These are phyloP conservation scores for Moricandia arvensis DNA, from an alignment of 345 rosid genomes.

Conservation along the genomic window DNA sequence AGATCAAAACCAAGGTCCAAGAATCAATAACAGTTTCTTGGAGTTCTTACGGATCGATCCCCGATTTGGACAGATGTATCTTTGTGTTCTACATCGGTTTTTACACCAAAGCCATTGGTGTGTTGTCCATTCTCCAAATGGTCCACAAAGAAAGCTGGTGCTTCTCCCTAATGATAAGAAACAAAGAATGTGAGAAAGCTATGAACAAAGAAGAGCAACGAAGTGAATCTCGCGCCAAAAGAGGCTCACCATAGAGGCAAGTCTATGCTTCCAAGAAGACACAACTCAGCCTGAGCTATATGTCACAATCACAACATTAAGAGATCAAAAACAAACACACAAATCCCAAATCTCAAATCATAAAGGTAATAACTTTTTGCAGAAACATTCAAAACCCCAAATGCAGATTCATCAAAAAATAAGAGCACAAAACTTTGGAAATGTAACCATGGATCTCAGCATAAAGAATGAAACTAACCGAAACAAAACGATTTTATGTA, in stretches of 20 bases:
- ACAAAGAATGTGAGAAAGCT: constrained; percentile 22
- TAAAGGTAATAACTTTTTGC: constrained; percentile 7
- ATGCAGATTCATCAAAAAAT: constrained; percentile 29
- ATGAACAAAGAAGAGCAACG: constrained; percentile 26
- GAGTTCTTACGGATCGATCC: constrained; percentile 56
- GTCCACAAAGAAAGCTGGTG: constrained; percentile 57
- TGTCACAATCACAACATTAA: constrained; percentile 32
- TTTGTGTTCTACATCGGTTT: constrained; percentile 43
- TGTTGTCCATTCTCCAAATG: constrained; percentile 39
- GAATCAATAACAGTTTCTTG: neutral
- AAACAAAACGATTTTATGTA: constrained; percentile 14
- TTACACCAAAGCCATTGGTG: constrained; percentile 46
- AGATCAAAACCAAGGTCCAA: constrained; percentile 23
- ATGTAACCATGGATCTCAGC: constrained; percentile 30
- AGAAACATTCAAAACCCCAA: constrained; percentile 10
- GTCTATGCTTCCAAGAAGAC: constrained; percentile 52
- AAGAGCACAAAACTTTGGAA: constrained; percentile 16
- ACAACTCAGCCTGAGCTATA: constrained; percentile 67
- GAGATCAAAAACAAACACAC: constrained; percentile 29
- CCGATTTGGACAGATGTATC: constrained; percentile 42
- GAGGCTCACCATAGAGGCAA: constrained; percentile 83
- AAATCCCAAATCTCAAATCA: constrained; percentile 8
- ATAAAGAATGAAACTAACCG: neutral
- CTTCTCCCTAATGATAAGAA: constrained; percentile 66
- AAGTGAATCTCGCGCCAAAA: constrained; percentile 34